These are phyloP conservation scores for Ophiocordyceps robertsii DNA, from an alignment of 2,329 filamentous ascomycete species.

Conservation along the genomic window DNA sequence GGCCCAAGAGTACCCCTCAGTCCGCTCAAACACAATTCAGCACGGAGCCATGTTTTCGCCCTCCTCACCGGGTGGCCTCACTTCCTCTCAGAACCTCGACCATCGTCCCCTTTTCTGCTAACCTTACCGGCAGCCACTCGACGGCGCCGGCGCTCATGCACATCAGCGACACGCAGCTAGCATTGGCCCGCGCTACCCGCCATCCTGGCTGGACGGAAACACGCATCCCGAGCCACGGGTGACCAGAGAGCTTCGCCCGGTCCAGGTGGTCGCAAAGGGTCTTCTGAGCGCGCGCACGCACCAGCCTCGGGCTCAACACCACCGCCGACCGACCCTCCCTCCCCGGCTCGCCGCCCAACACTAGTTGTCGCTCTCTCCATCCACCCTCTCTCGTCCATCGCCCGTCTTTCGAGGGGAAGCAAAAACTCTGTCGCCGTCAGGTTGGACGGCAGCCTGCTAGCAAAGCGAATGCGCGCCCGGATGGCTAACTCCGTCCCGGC, in stretches of 20 bases:
- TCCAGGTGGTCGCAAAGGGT: background rate
- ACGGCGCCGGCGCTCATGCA: conserved; percentile 7
- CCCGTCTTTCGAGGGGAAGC: conserved; percentile 1
- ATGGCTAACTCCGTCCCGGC: conserved; percentile 11
- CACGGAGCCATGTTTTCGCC: conserved; percentile 21
- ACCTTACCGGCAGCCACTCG: conserved; percentile 6
- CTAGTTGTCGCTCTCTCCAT: conserved; percentile 9
- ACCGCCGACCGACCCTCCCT: conserved; percentile 1
- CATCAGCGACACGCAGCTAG: conserved; percentile 9
- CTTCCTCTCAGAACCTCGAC: conserved; percentile 20
- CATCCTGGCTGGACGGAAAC: conserved; percentile 8
- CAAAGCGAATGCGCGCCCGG: conserved; percentile 3
- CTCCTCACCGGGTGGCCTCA: conserved; percentile 27
- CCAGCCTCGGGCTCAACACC: background rate
- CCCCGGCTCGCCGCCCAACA: conserved; percentile 2
- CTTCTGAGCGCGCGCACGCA: background rate
- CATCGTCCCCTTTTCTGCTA: conserved; percentile 13
- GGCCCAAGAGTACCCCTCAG: conserved; percentile 21
- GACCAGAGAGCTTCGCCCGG: conserved; percentile 1
- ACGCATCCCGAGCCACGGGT: conserved; percentile 1
- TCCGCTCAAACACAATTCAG: conserved; percentile 28
- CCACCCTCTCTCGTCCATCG: conserved; percentile 6
- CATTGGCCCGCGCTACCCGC: conserved; percentile 9
- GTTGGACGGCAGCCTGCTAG: background rate
- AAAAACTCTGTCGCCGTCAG: too few species aligned